Evolutionary conservation across 2,329 filamentous ascomycete species (phyloP), one percentile per base, ranked within the genome.

Genomic region (Zasmidium angulare): DNA sequence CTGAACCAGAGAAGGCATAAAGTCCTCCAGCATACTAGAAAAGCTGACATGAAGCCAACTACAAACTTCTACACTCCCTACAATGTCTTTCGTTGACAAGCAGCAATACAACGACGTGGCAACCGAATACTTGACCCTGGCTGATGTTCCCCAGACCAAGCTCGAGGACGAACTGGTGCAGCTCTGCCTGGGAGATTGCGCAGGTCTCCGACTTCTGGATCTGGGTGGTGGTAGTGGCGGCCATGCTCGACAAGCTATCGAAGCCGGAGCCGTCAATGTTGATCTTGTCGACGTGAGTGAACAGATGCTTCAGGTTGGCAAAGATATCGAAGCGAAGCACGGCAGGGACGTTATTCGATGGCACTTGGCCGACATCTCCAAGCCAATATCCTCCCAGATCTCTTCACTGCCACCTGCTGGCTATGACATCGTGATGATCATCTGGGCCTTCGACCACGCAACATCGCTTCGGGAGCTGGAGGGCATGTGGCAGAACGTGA

Each of bases 341-440:
- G 57, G 57, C 3, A 19, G 59, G 4, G 50, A 61, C 40, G 53
- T 40, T 9, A 60, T 63, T n/a, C 48, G 56, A 14, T 63, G 59
- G 63, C 57, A 63, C 48, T 47, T 55, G 12, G 64, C 55, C n/a
- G 59, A 64, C 29, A 59, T 59, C 3, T 47, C 50, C 11, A 47
- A 51, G 20, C 53, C 64, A 17, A 46, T 66, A 20, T 43, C 56
- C 19, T 14, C 53, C 26, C 29, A 63, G 23, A 6, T 63, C 3
- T 53, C 60, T 6, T 24, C 56, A 24, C 47, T 64, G 10, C 55
- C 56, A 1, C 36, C 47, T 12, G 54, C 51, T 9, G 51, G 60
- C n/a, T 66, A 66, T 36, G 64, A 66, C 53, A 21, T 66, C 12
- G 59, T 66, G 14, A 56, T 66, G 46, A 59, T 56, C 11, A 58